Conservation (phyloP, 2,329 filamentous ascomycete species). For the Alternaria sp. region DNA sequence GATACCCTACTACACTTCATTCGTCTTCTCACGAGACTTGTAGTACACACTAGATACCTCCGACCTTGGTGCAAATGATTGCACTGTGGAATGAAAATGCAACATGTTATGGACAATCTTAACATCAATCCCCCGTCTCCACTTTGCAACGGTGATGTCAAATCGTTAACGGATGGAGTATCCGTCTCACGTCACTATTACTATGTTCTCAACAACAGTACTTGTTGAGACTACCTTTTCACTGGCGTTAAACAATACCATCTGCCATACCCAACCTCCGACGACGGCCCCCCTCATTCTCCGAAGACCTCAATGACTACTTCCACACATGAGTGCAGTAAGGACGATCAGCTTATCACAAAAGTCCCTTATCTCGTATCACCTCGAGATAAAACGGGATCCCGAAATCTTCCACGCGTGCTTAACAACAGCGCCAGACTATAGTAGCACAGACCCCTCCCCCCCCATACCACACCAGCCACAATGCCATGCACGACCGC, state of each 20-base stretch:
- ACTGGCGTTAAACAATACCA: background rate
- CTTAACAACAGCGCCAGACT: background rate
- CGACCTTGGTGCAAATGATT: slow-evolving; percentile 4
- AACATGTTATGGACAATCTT: slow-evolving; percentile 6
- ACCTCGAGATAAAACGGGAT: background rate
- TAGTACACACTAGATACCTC: slow-evolving; percentile 14
- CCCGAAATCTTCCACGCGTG: background rate
- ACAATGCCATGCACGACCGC: background rate
- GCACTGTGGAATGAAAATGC: slow-evolving; percentile 11
- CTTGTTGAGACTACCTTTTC: background rate
- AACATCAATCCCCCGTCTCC: background rate
- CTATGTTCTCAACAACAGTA: background rate
- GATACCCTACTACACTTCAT: slow-evolving; percentile 38
- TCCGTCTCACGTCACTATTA: background rate
- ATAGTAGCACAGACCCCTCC: slow-evolving; percentile 1
- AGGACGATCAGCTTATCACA: background rate
- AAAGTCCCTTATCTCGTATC: background rate
- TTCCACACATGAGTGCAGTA: background rate
- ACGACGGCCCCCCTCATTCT: background rate
- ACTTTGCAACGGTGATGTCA: background rate
- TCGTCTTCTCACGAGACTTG: slow-evolving; percentile 20
- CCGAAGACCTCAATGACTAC: background rate
- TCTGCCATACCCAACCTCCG: background rate
- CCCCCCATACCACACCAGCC: background rate
- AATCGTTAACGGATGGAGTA: background rate